Percentiles rank a stretch among this genome's conserved stretches.
phyloP scores from a whole-genome alignment of 202 grass and related monocot genomes.

The Setaria italica region DNA sequence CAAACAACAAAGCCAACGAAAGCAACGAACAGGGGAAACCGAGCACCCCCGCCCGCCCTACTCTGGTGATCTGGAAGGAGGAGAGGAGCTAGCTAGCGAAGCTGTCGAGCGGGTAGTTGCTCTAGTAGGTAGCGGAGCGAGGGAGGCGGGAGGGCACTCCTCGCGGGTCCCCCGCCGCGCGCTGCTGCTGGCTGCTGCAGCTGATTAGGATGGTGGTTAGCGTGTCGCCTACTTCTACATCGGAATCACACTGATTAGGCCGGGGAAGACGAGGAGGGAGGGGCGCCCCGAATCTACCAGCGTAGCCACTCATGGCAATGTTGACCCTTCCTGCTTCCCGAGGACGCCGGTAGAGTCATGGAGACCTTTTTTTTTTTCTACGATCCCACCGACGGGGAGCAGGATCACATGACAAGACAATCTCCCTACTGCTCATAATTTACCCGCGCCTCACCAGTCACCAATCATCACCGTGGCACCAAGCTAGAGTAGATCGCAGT shows the following conservation, averaged over 20 bases:
- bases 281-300: slow-evolving; percentile 34
- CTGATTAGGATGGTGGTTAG: slow-evolving; percentile 52
- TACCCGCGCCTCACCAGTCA: neutral
- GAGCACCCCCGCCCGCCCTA: slow-evolving; percentile 32
- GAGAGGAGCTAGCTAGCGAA: slow-evolving; percentile 11
- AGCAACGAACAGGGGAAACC: slow-evolving; percentile 25
- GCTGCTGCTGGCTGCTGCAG: neutral
- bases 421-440: neutral
- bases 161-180: neutral
- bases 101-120: slow-evolving; percentile 54
- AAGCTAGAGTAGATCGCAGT: slow-evolving; percentile 36
- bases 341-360: slow-evolving; percentile 21
- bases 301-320: slow-evolving; percentile 37
- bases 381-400: slow-evolving; percentile 43
- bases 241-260: slow-evolving; percentile 43
- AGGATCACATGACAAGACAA: slow-evolving; percentile 24
- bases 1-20: slow-evolving; percentile 33
- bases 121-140: slow-evolving; percentile 56
- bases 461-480: neutral
- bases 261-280: neutral
- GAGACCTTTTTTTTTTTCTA: neutral
- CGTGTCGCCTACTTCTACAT: slow-evolving; percentile 37
- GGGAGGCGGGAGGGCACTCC: slow-evolving; percentile 14
- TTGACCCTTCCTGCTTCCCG: slow-evolving; percentile 46
- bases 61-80: slow-evolving; percentile 30